Evolutionary conservation across 257 asterid species (phyloP), one percentile per base, ranked within the genome.

Genomic region (Galeopsis tetrahit): DNA sequence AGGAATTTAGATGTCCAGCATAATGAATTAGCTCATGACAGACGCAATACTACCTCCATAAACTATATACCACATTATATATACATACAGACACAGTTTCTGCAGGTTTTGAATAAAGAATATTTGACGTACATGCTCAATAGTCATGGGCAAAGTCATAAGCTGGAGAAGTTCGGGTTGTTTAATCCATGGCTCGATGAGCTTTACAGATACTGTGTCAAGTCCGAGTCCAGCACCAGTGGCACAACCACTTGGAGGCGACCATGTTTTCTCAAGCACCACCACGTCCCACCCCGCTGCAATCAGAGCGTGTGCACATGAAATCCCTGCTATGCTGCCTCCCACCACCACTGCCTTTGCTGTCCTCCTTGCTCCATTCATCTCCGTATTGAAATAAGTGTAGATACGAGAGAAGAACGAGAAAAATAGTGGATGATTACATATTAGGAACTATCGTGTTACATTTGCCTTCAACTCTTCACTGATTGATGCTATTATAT

Each of bases 221-320:
- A 91, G 87, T 13, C 90, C 96, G 38, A 91, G 87, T 38, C 97
- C 95, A 38, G 96, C 96, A 34, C 97, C 93, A 5, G 96, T 87
- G 10, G 95, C 88, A 40, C 82, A 79, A 8, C 91, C 82, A 31
- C 57, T 79, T 1, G 93, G 93, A 15, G 95, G 93, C 36, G 89
- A 63, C 53, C 58, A 7, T 0, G 93, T 83, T 72, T 91, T 87
- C 85, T 91, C 97, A 65, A 91, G 74, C 70, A 91, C 91, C 67
- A 85, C 86, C 60, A 89, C 95, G 2, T 91, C 89, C 97, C 97
- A 91, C 10, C 95, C 96, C 1, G 90, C 91, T 39, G 67, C 76
- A 62, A 89, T 51, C 42, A 91, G 86, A 4, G 95, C 82, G 58
- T 85, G 91, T 0, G 96, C 95, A 15, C 90, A 80, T 7, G 87